A percentile compares a stretch with the other conserved stretches of the same genome.
These are phyloP conservation scores for Hemisphaericaspora xylofermentans DNA, from an alignment of 1,139 yeast species.

Conservation along the genomic window DNA sequence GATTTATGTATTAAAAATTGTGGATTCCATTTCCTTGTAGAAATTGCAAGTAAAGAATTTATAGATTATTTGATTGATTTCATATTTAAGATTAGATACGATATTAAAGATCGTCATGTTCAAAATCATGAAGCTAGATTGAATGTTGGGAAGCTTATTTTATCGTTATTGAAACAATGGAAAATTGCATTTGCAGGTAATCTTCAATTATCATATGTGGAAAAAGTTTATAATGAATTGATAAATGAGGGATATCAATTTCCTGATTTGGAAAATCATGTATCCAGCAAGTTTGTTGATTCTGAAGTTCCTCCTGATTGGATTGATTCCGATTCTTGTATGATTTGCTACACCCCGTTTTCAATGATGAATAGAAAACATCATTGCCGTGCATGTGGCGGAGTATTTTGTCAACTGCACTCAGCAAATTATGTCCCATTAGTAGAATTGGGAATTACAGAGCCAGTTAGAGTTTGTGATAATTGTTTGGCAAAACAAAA, in stretches of 20 bases:
- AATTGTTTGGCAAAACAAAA: slow-evolving; percentile 68
- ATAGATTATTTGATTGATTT: slow-evolving; percentile 66
- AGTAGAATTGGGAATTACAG: slow-evolving; percentile 82
- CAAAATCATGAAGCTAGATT: slow-evolving; percentile 44
- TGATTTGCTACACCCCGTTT: slow-evolving; percentile 85
- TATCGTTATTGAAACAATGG: slow-evolving; percentile 76
- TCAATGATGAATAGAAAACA: slow-evolving; percentile 87
- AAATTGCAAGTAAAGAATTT: slow-evolving; percentile 82
- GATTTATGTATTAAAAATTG: slow-evolving; percentile 93
- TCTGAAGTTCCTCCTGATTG: slow-evolving; percentile 96
- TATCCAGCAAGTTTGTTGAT: slow-evolving; percentile 64
- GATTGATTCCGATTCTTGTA: slow-evolving; percentile 94
- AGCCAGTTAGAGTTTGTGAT: slow-evolving; percentile 92
- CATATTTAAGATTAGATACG: slow-evolving; percentile 39
- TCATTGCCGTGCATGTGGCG: slow-evolving; percentile 97
- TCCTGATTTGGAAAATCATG: slow-evolving; percentile 48
- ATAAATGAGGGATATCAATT: slow-evolving; percentile 65
- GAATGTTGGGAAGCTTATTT: slow-evolving; percentile 59
- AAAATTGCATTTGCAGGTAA: slow-evolving; percentile 70
- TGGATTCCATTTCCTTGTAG: slow-evolving; percentile 80
- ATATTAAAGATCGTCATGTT: slow-evolving; percentile 28
- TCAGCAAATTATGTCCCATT: slow-evolving; percentile 69
- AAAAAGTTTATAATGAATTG: slow-evolving; percentile 59
- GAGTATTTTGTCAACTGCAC: slow-evolving; percentile 84
- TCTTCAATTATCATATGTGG: slow-evolving; percentile 65